These are phyloP conservation scores for Hymenoscyphus fraxineus DNA, from an alignment of 2,329 filamentous ascomycete genomes.

Conservation along the genomic window DNA sequence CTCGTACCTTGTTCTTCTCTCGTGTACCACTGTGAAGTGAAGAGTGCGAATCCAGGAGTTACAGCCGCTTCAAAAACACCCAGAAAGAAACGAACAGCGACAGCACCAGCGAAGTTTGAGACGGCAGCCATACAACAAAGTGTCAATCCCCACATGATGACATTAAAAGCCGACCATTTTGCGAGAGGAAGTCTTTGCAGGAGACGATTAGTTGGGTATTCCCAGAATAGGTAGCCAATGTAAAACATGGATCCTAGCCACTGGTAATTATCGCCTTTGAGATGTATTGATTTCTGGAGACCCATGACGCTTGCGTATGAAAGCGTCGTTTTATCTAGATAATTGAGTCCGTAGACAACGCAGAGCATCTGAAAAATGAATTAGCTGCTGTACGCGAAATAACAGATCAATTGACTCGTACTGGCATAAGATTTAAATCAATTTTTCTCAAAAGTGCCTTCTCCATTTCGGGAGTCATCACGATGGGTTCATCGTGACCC, in stretches of 20 bases:
- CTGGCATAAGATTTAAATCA: conserved; percentile 44
- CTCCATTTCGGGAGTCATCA: conserved; percentile 40
- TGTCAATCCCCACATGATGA: conserved; percentile 58
- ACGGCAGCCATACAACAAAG: conserved; percentile 61
- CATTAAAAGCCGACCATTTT: conserved; percentile 59
- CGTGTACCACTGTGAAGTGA: conserved; percentile 71
- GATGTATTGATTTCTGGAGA: conserved; percentile 40
- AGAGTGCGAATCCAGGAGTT: conserved; percentile 63
- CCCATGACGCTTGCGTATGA: conserved; percentile 50
- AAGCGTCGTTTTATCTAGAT: conserved; percentile 46
- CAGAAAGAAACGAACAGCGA: conserved; percentile 64
- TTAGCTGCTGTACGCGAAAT: conserved; percentile 2
- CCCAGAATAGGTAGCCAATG: conserved; percentile 37
- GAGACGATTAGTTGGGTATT: conserved; percentile 34
- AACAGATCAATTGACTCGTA: conserved; percentile 13
- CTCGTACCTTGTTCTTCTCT: conserved; percentile 62
- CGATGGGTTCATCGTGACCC: conserved; percentile 37
- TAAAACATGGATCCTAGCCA: conserved; percentile 48
- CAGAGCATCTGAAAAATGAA: conserved; percentile 44
- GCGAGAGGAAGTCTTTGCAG: conserved; percentile 56
- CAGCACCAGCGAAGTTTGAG: conserved; percentile 55
- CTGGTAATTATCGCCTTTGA: conserved; percentile 40
- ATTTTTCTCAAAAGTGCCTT: conserved; percentile 43
- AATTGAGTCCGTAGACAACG: conserved; percentile 55
- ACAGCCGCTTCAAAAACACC: conserved; percentile 67